These are phyloP conservation scores for Pinus tabuliformis DNA, from an alignment of 75 land plant genomes.

Conservation along the genomic window DNA sequence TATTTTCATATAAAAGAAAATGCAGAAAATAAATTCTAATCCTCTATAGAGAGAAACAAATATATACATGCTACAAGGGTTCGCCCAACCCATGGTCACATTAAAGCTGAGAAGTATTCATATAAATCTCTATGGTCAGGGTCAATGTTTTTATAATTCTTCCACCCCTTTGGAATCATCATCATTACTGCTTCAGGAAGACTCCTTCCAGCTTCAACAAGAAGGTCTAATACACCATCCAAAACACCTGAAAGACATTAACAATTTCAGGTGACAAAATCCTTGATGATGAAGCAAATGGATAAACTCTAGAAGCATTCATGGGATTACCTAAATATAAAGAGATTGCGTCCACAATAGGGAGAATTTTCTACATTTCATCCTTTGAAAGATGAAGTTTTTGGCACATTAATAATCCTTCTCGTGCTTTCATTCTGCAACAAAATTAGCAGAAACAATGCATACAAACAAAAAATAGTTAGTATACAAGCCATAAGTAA, in stretches of 20 bases:
- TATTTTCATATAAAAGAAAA: neutral
- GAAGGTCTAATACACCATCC: conserved; percentile 95
- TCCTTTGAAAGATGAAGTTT: conserved; percentile 69
- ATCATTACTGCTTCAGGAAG: conserved; percentile 99
- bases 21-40: neutral
- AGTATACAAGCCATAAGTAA: conserved; percentile 17
- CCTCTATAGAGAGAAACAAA: neutral
- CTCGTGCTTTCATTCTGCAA: conserved; percentile 93
- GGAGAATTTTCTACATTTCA: conserved; percentile 90
- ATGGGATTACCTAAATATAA: neutral
- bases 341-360: conserved; percentile 77
- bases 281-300: neutral
- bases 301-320: neutral
- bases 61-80: conserved; percentile 90
- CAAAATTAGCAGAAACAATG: neutral
- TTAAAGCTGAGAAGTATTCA: conserved; percentile 92
- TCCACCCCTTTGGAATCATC: conserved; percentile 99
- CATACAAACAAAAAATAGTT: conserved; percentile 23
- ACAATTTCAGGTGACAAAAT: neutral
- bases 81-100: conserved; percentile 99
- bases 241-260: conserved; percentile 65
- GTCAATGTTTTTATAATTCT: conserved; percentile 94
- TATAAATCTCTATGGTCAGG: conserved; percentile 84
- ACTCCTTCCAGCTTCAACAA: conserved; percentile 90
- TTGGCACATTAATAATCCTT: conserved; percentile 86